A percentile compares a stretch with the other conserved stretches of the same genome.
These are phyloP conservation scores for Lactifluus subvellereus DNA, from an alignment of 768 basidiomycete genomes.

Conservation along the genomic window DNA sequence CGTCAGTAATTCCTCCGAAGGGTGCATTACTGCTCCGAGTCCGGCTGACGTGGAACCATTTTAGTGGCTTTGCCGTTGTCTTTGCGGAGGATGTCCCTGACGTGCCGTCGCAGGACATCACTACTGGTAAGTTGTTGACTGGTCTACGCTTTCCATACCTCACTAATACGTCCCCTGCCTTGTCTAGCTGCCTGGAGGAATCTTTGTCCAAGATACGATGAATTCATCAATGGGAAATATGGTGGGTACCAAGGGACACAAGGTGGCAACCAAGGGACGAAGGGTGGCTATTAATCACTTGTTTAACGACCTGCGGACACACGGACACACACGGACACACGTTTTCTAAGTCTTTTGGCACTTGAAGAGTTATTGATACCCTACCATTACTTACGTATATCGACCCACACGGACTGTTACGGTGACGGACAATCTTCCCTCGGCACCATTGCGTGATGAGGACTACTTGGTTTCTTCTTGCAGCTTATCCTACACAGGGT, in stretches of 20 bases:
- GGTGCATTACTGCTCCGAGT: slow-evolving; percentile 27
- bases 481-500: too few relatives aligned
- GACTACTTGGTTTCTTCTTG: not conserved
- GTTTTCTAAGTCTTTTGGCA: not conserved
- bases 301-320: not conserved
- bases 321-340: not conserved
- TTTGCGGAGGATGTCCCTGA: too few relatives aligned
- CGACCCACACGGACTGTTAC: not conserved
- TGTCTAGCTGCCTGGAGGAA: not conserved
- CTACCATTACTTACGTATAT: not conserved
- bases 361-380: too few relatives aligned
- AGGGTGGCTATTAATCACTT: slow-evolving; percentile 14
- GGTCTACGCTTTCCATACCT: not conserved
- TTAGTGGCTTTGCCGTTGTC: slow-evolving; percentile 9
- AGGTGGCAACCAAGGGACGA: too few relatives aligned
- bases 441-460: too few relatives aligned
- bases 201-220: not conserved
- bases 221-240: too few relatives aligned
- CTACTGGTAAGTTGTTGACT: not conserved
- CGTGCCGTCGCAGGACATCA: not conserved
- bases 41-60: not conserved
- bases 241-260: too few relatives aligned
- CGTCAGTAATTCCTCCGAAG: slow-evolving; percentile 47
- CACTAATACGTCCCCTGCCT: too few relatives aligned
- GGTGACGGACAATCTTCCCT: slow-evolving; percentile 30